Base-by-base conservation (phyloP, 2,329 filamentous ascomycete species). In the Alternaria sp. region DNA sequence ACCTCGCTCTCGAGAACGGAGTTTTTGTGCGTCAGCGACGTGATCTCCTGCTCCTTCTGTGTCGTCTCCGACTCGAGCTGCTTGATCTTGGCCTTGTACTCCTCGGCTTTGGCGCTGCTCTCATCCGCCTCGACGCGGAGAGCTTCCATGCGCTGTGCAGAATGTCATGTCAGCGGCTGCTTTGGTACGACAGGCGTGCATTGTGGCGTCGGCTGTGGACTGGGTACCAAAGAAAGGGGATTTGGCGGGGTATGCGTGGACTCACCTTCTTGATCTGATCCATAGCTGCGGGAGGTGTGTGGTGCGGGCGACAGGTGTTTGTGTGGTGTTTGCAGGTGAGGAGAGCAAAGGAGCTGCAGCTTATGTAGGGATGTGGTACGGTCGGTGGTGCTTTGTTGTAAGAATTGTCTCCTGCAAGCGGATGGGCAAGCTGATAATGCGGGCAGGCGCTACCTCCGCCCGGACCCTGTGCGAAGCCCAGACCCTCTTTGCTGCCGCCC, bases 1-100 rank as follows among this genome's bases (percentile, higher is more conserved):
- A 97, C 90, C 81, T 98, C 93, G 67, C 82, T 75, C 85, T 98
- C 96, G 65, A 98, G 91, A 66, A 97, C 87, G 77, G 90, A 89
- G 85, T 97, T 97, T 87, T 95, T 96, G 90, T 98, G 95, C 80
- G 91, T 89, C 77, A 98, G 89, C 57, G 96, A 98, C 72, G 92
- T 96, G 83, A 98, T 97, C 82, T 98, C 95, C 84, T 98, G 94
- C 86, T 98, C 96, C 87, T 98, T 98, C 80, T 91, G 87, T 67
- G 97, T 87, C 82, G 93, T 97, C 85, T 98, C 95, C 83, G 97
- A 91, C 85, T 99, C 94, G 69, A 98, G 88, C 58, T 84, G 82
- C 88, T 97, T 98, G 85, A 97, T 88, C 85, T 93, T 94, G 76
- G 83, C 72, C 85, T 96, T 90, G 72, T 97, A 89, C 84, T 98